Evolutionary conservation across 495 filamentous ascomycete species (phyloP).

Genomic region (Hypoxylon cercidicola): DNA sequence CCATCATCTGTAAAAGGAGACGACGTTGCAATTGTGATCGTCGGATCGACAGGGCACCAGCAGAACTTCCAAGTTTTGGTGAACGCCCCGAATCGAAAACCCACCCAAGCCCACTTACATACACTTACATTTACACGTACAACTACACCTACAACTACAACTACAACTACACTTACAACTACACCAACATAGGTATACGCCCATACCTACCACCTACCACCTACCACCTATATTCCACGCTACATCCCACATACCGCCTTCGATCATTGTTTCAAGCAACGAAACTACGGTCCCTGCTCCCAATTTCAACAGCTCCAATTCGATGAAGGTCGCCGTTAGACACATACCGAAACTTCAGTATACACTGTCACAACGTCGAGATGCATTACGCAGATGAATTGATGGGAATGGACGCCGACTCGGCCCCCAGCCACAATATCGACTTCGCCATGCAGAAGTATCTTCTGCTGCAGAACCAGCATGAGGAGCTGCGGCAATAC

Average conservation of each 20-base stretch:
- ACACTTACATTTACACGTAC: constrained; percentile 9
- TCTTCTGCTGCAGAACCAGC: constrained; percentile 63
- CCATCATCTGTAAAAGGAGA: constrained; percentile 20
- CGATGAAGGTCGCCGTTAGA: constrained; percentile 40
- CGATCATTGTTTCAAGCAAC: constrained; percentile 13
- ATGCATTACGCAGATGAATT: constrained; percentile 37
- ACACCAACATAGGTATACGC: background rate
- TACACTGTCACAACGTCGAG: constrained; percentile 22
- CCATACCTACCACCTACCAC: background rate
- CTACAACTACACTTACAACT: background rate
- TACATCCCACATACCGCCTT: constrained; percentile 9
- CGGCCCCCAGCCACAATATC: constrained; percentile 47
- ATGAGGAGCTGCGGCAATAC: constrained; percentile 62
- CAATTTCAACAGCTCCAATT: constrained; percentile 15
- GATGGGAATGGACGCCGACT: constrained; percentile 15
- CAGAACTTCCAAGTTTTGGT: constrained; percentile 28
- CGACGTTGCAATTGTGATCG: constrained; percentile 43
- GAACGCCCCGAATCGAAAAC: constrained; percentile 28
- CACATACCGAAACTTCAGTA: constrained; percentile 19
- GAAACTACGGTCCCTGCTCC: background rate
- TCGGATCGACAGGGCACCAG: constrained; percentile 42
- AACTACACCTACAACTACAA: background rate
- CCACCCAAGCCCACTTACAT: constrained; percentile 33
- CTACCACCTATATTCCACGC: too few relatives aligned
- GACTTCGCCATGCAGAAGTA: constrained; percentile 66